Percentiles rank a stretch among this genome's conserved stretches.
Evolutionary conservation across 192 early-diverging fungal species (phyloP).

Genomic region (Anaeromyces robustus): DNA sequence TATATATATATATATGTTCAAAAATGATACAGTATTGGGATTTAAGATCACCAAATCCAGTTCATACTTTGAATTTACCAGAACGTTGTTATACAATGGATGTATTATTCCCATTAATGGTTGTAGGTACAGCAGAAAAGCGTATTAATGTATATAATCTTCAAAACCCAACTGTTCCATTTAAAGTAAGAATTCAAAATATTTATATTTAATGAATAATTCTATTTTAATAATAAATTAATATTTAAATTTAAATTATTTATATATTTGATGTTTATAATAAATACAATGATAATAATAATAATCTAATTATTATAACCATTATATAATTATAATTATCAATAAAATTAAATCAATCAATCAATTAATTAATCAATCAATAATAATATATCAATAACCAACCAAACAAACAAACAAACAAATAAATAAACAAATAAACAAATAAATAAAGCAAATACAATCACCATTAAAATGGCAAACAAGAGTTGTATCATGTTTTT

Average conservation of each 20-base stretch:
- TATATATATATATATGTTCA: constrained; percentile 1
- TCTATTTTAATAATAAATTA: too few species aligned
- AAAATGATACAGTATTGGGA: constrained; percentile 84
- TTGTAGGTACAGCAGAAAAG: constrained; percentile 85
- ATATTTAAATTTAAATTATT: too few species aligned
- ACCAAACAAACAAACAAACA: background rate
- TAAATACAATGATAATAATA: too few species aligned
- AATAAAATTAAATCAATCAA: too few species aligned
- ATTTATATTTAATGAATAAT: too few species aligned
- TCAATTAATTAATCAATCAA: background rate
- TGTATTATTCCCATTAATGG: constrained; percentile 56
- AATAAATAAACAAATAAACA: background rate
- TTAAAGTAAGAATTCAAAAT: constrained; percentile 48
- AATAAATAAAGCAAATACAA: constrained; percentile 10
- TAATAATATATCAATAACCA: too few species aligned
- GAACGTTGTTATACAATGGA: constrained; percentile 91
- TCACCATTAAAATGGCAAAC: constrained; percentile 80
- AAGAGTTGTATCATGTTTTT: constrained; percentile 63
- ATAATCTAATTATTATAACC: too few species aligned
- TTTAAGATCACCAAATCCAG: constrained; percentile 56
- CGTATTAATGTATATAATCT: constrained; percentile 68
- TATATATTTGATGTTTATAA: too few species aligned
- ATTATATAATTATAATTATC: too few species aligned
- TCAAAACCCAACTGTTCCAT: constrained; percentile 53
- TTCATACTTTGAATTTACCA: constrained; percentile 53